These are phyloP conservation scores for Trichosporon coremiiforme DNA, from an alignment of 1,284 basidiomycete species.

Conservation along the genomic window DNA sequence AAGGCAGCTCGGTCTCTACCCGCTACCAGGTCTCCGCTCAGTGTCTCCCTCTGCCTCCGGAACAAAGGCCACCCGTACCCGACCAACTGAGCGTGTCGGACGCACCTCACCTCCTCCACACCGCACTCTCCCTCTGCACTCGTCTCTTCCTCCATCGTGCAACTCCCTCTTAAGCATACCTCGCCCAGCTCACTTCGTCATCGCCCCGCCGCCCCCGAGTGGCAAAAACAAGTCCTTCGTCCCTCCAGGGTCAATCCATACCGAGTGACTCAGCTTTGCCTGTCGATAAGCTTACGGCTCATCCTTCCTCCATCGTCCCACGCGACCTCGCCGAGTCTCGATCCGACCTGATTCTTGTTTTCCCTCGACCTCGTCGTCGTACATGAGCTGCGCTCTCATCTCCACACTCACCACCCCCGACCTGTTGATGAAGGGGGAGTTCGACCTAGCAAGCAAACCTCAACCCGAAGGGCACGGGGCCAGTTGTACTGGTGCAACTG, in stretches of 20 bases:
- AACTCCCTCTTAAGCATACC: not conserved
- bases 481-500: not conserved
- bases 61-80: not conserved
- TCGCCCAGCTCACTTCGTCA: not conserved
- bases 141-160: not conserved
- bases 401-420: not conserved
- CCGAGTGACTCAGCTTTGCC: slow-evolving; percentile 11
- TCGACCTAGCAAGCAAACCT: not conserved
- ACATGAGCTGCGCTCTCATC: not conserved
- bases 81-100: not conserved
- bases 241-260: not conserved
- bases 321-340: not conserved
- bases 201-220: not conserved
- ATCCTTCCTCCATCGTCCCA: not conserved
- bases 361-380: not conserved
- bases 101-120: slow-evolving; percentile 8
- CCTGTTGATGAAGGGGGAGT: not conserved
- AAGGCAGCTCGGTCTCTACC: not conserved
- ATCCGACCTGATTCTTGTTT: not conserved
- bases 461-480: not conserved
- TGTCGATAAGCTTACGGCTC: slow-evolving; percentile 10
- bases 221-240: not conserved
- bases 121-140: not conserved
- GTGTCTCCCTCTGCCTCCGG: not conserved
- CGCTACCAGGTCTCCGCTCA: not conserved